Evolutionary conservation across 768 basidiomycete species (phyloP).

Genomic region (Krasilnikovozyma curviuscula): DNA sequence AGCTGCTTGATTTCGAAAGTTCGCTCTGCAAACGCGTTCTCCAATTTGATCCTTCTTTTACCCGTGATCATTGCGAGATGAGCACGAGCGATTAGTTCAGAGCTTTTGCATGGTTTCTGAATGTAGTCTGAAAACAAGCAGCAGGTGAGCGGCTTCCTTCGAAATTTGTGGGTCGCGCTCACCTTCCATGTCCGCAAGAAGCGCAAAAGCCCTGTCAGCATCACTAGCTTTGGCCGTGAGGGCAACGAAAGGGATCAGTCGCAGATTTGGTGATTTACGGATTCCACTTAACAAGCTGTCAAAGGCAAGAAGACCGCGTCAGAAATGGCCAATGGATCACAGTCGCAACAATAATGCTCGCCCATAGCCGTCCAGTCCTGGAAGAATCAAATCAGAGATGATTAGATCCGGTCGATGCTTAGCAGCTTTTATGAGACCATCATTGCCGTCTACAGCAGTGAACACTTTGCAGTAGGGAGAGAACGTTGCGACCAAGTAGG

Average conservation of each 20-base stretch:
- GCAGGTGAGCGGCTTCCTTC: too few species aligned
- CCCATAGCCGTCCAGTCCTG: conserved; percentile 5
- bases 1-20: too few species aligned
- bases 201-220: conserved; percentile 26
- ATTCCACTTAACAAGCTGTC: too few species aligned
- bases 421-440: conserved; percentile 16
- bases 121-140: conserved; percentile 21
- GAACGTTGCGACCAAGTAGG: conserved; percentile 20
- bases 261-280: too few species aligned
- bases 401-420: conserved; percentile 22
- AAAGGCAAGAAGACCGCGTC: neutral
- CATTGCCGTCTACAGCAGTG: conserved; percentile 24
- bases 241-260: neutral
- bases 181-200: conserved; percentile 29
- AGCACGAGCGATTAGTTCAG: conserved; percentile 28
- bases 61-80: too few species aligned
- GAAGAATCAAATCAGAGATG: conserved; percentile 28
- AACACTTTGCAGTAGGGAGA: conserved; percentile 23
- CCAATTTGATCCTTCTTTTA: too few species aligned
- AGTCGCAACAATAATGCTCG: neutral
- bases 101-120: conserved; percentile 28
- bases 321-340: too few species aligned
- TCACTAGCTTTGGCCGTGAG: conserved; percentile 27
- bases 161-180: conserved; percentile 4
- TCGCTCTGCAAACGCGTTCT: too few species aligned